Percentiles rank a stretch among this genome's conserved stretches.
These are phyloP conservation scores for Pythium guiyangense DNA, from an alignment of 352 stramenopile species.

Conservation along the genomic window DNA sequence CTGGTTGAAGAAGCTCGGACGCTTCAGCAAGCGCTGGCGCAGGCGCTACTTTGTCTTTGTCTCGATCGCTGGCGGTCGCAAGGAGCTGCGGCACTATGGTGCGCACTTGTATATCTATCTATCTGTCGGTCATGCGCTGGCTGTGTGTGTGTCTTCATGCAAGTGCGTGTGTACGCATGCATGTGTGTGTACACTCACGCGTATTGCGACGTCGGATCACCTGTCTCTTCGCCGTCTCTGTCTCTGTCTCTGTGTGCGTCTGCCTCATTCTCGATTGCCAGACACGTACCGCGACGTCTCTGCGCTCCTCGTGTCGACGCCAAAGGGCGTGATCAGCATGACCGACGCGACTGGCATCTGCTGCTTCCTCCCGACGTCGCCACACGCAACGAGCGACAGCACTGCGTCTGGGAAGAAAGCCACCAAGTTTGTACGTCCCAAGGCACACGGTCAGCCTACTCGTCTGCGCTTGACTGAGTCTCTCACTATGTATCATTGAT, in stretches of 20 bases:
- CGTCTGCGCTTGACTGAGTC: too few species aligned
- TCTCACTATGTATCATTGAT: too few species aligned
- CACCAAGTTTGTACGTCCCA: slow-evolving; percentile 51
- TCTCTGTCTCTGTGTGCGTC: neutral
- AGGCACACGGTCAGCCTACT: neutral
- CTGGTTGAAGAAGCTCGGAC: slow-evolving; percentile 81
- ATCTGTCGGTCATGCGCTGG: too few species aligned
- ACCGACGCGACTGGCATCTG: slow-evolving; percentile 72
- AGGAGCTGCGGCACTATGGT: slow-evolving; percentile 78
- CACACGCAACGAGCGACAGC: slow-evolving; percentile 12
- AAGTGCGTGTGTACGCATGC: neutral
- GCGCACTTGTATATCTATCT: slow-evolving; percentile 1
- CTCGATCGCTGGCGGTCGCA: slow-evolving; percentile 57
- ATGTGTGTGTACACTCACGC: neutral
- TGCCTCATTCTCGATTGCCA: slow-evolving; percentile 6
- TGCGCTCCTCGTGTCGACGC: slow-evolving; percentile 53
- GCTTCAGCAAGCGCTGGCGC: slow-evolving; percentile 80
- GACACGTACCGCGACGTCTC: slow-evolving; percentile 58
- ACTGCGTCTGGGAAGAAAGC: slow-evolving; percentile 27
- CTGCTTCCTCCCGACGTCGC: slow-evolving; percentile 51
- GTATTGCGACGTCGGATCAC: neutral
- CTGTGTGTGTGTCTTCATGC: too few species aligned
- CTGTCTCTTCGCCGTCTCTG: neutral
- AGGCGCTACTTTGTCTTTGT: slow-evolving; percentile 78
- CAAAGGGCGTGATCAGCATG: slow-evolving; percentile 69